These are phyloP conservation scores for Casuarina glauca DNA, from an alignment of 306 rosid species.

Conservation along the genomic window DNA sequence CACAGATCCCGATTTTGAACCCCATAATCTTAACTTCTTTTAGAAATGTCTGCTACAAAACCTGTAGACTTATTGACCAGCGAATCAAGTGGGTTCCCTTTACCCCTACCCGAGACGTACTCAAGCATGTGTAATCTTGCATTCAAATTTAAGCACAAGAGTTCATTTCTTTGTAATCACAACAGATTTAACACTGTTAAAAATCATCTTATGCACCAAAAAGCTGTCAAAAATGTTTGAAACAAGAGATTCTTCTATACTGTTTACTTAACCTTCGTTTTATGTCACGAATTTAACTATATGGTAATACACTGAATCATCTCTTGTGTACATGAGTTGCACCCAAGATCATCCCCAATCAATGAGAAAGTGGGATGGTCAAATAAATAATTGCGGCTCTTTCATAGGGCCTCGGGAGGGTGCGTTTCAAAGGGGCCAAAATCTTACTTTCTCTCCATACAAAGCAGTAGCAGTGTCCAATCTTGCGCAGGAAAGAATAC, in stretches of 20 bases:
- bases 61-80: neutral
- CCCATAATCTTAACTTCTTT: conserved; percentile 28
- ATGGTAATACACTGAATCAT: too few relatives aligned
- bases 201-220: neutral
- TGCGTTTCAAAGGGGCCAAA: conserved; percentile 38
- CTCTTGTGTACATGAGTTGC: neutral
- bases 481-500: conserved; percentile 31
- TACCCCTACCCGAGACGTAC: neutral
- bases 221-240: neutral
- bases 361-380: conserved; percentile 36
- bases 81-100: neutral
- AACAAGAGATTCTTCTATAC: neutral
- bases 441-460: conserved; percentile 55
- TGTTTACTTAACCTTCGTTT: too few relatives aligned
- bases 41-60: conserved; percentile 31
- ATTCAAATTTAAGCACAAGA: too few relatives aligned
- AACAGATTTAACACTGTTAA: too few relatives aligned
- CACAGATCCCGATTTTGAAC: conserved; percentile 47
- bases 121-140: neutral
- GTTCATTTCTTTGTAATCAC: too few relatives aligned
- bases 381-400: conserved; percentile 50
- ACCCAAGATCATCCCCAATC: conserved; percentile 7
- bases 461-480: conserved; percentile 47
- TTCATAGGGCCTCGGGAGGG: conserved; percentile 42
- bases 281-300: too few relatives aligned